Evolutionary conservation across 192 early-diverging fungal species (phyloP).

Genomic region (Phycomyces nitens): DNA sequence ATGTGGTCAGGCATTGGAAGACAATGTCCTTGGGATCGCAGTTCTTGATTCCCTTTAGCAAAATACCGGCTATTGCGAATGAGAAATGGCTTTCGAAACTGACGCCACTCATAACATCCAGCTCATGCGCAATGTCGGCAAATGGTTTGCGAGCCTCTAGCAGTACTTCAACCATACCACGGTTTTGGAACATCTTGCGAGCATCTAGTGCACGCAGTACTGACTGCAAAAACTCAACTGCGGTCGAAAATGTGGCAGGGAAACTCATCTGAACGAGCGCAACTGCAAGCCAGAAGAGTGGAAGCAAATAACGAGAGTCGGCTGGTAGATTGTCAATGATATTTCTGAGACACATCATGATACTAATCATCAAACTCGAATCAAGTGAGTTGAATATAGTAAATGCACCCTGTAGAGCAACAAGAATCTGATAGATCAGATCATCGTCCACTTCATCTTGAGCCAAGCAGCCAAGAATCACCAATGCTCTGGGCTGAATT

Average conservation of each 20-base stretch:
- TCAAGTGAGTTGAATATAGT: constrained; percentile 79
- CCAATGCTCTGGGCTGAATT: constrained; percentile 89
- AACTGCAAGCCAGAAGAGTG: constrained; percentile 90
- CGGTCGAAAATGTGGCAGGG: constrained; percentile 66
- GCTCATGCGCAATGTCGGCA: constrained; percentile 58
- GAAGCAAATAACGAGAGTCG: constrained; percentile 72
- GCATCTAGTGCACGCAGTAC: constrained; percentile 73
- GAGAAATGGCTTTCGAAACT: constrained; percentile 82
- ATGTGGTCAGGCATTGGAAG: constrained; percentile 58
- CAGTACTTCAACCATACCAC: constrained; percentile 62
- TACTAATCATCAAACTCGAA: constrained; percentile 72
- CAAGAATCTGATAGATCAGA: constrained; percentile 85
- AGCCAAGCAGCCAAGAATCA: constrained; percentile 81
- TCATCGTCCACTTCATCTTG: constrained; percentile 88
- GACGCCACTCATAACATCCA: constrained; percentile 70
- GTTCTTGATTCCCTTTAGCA: constrained; percentile 80
- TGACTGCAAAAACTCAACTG: constrained; percentile 62
- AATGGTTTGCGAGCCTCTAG: constrained; percentile 64
- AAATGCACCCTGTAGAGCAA: constrained; percentile 80
- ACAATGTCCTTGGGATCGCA: constrained; percentile 66
- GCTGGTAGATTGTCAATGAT: constrained; percentile 76
- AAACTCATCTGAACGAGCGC: constrained; percentile 83
- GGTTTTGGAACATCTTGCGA: constrained; percentile 51
- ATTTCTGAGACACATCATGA: constrained; percentile 81
- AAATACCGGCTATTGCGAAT: constrained; percentile 72